These are phyloP conservation scores for Pulveroboletus sp. DNA, from an alignment of 768 basidiomycete species.

Conservation along the genomic window DNA sequence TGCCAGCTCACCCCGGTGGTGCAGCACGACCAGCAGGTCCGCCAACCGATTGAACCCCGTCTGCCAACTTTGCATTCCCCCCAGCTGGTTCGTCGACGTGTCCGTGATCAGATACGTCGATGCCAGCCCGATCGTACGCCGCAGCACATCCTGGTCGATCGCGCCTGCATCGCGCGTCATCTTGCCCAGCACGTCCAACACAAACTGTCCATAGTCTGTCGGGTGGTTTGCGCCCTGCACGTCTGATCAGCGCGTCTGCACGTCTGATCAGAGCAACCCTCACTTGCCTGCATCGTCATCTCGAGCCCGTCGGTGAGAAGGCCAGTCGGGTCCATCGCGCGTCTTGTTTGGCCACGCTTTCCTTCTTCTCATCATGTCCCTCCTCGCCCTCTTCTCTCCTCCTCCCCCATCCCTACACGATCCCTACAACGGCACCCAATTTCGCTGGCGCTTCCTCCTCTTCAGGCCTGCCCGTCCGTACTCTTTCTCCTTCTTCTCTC, in stretches of 20 bases:
- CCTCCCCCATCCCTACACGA: conserved; percentile 23
- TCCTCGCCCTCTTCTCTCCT: conserved; percentile 14
- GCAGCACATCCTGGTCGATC: conserved; percentile 61
- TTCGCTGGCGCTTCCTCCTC: conserved; percentile 68
- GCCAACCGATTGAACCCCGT: conserved; percentile 66
- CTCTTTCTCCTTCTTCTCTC: background rate
- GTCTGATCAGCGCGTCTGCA: conserved; percentile 4
- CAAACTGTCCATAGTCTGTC: conserved; percentile 62
- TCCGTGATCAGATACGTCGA: conserved; percentile 82
- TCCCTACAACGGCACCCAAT: conserved; percentile 75
- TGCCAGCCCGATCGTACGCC: conserved; percentile 64
- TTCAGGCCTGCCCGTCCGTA: conserved; percentile 76
- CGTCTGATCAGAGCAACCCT: background rate
- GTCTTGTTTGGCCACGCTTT: background rate
- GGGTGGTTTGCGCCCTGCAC: conserved; percentile 35
- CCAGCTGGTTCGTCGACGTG: conserved; percentile 55
- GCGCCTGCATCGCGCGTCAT: conserved; percentile 44
- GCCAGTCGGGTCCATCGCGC: conserved; percentile 24
- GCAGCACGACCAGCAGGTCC: conserved; percentile 71
- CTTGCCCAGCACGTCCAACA: conserved; percentile 51
- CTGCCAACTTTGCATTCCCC: conserved; percentile 61
- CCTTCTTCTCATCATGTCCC: conserved; percentile 9
- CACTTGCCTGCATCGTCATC: conserved; percentile 32
- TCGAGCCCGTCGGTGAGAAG: conserved; percentile 20
- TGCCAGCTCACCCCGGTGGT: conserved; percentile 64